Evolutionary conservation across 208 protist species (phyloP), one percentile per base, ranked within the genome.

Genomic region (Leishmania major): DNA sequence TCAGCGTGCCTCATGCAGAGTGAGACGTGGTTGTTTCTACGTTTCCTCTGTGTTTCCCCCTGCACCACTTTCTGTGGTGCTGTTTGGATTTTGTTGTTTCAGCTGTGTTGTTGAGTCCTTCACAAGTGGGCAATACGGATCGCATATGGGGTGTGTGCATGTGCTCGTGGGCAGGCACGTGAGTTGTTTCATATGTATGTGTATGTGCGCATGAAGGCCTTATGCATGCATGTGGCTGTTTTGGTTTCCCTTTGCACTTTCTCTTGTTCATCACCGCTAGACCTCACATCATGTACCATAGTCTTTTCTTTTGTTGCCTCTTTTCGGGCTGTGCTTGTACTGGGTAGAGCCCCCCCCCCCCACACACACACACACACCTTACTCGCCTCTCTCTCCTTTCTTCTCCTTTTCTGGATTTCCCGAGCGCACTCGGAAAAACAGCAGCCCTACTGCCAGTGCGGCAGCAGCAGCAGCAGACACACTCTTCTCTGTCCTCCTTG

Each of bases 1-100:
- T 92, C 64, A 70, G 75, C 35, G 70, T 31, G 22, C 5, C 59
- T 7, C 43, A 57, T 47, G 22, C 25, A 35, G 37, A 78, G 67
- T 83, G 53, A 72, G 28, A 43, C 37, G 40, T 17, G 31, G 35
- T n/a, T 55, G 10, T 76, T 3, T 17, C 31, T 69, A 31, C 62
- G 11, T 69, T 69, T 69, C 62, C 5, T 69, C 4, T 69, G 22
- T 4, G 15, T 8, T 35, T 40, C 22, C 62, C 4, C 28, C 59
- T 15, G 17, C 13, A 13, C 8, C 8, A 15, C 31, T 35, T 40
- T 35, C 31, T 43, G 28, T 40, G 62, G 15, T 19, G 15, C 31
- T 69, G 11, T 25, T 19, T 22, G 62, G 31, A 31, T 69, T 40
- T 28, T 59, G 51, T 73, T 73, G 8, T 11, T 31, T 31, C 31